phyloP scores from a whole-genome alignment of 768 basidiomycete species.

The Gymnopilus junonius region DNA sequence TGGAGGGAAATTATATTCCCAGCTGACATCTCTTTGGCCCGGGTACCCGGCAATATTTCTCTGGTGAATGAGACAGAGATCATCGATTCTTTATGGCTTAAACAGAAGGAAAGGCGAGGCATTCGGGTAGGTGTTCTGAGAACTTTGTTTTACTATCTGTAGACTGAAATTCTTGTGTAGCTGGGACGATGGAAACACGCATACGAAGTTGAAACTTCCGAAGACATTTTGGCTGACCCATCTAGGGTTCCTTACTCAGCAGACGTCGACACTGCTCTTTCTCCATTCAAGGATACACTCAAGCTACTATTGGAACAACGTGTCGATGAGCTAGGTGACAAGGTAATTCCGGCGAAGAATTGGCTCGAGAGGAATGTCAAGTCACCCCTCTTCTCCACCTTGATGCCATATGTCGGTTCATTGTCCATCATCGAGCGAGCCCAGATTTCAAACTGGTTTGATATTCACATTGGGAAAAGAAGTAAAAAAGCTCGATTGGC shows the following conservation, averaged over 20 bases:
- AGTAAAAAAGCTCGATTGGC: background rate
- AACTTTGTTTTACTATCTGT: too few relatives aligned
- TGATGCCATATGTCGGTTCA: background rate
- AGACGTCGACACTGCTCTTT: background rate
- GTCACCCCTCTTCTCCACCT: background rate
- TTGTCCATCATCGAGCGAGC: background rate
- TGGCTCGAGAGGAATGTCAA: background rate
- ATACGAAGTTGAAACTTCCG: background rate
- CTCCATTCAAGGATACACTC: background rate
- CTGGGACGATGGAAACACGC: slow-evolving; percentile 12
- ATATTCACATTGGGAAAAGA: background rate
- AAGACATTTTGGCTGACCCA: background rate
- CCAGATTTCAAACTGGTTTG: slow-evolving; percentile 1
- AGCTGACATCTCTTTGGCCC: background rate
- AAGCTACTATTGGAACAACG: background rate
- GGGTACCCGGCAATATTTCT: background rate
- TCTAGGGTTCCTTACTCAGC: background rate
- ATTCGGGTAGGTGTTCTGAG: slow-evolving; percentile 12
- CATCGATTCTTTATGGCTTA: slow-evolving; percentile 19
- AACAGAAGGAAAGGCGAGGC: background rate
- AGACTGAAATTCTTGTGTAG: background rate
- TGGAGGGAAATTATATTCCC: background rate
- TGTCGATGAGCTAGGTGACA: background rate
- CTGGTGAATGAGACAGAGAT: background rate
- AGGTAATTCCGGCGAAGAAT: background rate